A percentile compares a stretch with the other conserved stretches of the same genome.
phyloP scores from a whole-genome alignment of 2,329 filamentous ascomycete species.

The Aspergillus pseudotamarii region DNA sequence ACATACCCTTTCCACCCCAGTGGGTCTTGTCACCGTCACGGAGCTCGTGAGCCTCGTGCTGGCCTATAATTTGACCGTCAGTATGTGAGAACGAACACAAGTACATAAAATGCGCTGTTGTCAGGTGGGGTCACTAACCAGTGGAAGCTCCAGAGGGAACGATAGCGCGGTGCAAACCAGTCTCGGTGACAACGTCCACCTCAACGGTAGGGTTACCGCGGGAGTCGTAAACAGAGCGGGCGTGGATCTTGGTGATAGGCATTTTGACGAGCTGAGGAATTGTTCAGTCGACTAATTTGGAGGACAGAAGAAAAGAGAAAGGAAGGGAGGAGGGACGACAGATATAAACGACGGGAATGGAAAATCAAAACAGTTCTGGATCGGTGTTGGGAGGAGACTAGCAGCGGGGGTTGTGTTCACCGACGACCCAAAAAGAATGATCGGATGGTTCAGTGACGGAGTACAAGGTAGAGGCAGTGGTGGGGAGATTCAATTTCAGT shows the following conservation, averaged over 20 bases:
- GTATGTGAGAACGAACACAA: slow-evolving; percentile 7
- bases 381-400: slow-evolving; percentile 32
- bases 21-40: slow-evolving; percentile 86
- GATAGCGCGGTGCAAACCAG: slow-evolving; percentile 94
- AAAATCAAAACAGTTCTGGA: slow-evolving; percentile 19
- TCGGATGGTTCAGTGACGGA: slow-evolving; percentile 22
- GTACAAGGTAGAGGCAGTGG: slow-evolving; percentile 13
- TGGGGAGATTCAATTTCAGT: slow-evolving; percentile 23
- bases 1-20: slow-evolving; percentile 78
- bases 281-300: slow-evolving; percentile 30
- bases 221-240: slow-evolving; percentile 97
- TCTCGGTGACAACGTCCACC: slow-evolving; percentile 95
- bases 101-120: background rate
- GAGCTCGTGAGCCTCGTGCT: slow-evolving; percentile 89
- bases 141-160: slow-evolving; percentile 96
- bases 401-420: slow-evolving; percentile 40
- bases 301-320: slow-evolving; percentile 21
- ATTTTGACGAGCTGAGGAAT: slow-evolving; percentile 59
- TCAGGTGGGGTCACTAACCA: slow-evolving; percentile 59
- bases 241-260: slow-evolving; percentile 88
- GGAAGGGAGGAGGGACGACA: slow-evolving; percentile 17
- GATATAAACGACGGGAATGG: slow-evolving; percentile 20
- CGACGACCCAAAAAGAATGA: slow-evolving; percentile 43
- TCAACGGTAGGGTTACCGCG: slow-evolving; percentile 98
- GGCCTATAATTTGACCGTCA: slow-evolving; percentile 57